phyloP scores from a whole-genome alignment of 148 eudicot species.

The Gaultheria prostrata region DNA sequence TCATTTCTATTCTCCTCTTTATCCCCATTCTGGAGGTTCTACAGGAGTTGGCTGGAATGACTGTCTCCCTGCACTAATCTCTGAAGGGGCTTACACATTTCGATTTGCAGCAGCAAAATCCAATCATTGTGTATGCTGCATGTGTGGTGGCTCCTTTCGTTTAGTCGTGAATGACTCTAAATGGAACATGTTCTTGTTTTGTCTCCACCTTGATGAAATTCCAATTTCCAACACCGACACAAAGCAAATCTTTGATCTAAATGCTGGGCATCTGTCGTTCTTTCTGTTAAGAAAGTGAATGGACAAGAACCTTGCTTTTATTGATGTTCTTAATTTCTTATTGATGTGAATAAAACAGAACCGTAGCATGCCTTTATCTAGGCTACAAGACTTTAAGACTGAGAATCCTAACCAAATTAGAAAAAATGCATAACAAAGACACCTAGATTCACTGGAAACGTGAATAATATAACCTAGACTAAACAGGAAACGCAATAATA shows the following conservation, averaged over 20 bases:
- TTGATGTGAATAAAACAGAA: no score
- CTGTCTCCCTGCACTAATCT: neutral
- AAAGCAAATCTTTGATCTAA: neutral
- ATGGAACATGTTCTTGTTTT: neutral
- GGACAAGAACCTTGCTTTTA: no score
- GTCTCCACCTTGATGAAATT: neutral
- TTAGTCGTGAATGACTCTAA: neutral
- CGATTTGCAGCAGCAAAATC: neutral
- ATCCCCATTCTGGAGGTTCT: constrained; percentile 11
- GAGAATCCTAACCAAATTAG: no score
- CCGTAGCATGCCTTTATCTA: no score
- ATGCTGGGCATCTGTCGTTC: neutral
- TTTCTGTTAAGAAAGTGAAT: no score
- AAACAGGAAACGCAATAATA: no score
- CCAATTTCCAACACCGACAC: neutral
- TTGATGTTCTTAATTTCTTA: no score
- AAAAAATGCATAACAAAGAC: no score
- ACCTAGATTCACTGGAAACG: no score
- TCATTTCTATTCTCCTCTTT: neutral
- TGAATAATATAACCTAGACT: no score
- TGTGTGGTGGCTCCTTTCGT: neutral
- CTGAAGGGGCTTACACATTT: neutral
- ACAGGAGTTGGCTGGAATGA: neutral
- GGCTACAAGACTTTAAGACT: no score
- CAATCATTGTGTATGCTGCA: neutral